Percentiles rank a stretch among this genome's conserved stretches.
Evolutionary conservation across 1,284 basidiomycete genomes (phyloP).

Genomic region (Meripilus lineatus): DNA sequence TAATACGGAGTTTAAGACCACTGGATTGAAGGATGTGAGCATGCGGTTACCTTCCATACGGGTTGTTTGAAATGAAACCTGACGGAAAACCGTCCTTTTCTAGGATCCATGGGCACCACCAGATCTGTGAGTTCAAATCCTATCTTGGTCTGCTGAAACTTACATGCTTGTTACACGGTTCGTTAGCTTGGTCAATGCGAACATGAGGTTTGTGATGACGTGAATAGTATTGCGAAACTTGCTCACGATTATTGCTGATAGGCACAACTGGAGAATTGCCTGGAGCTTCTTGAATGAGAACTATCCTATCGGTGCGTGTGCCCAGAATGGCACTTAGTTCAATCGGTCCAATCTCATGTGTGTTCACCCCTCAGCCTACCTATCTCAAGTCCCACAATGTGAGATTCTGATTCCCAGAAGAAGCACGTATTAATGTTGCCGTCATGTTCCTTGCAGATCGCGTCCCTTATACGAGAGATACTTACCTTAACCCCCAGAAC

Average conservation of each 20-base stretch:
- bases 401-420: slow-evolving; percentile 8
- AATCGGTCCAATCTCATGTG: not conserved
- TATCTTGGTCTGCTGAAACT: not conserved
- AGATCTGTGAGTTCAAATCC: slow-evolving; percentile 40
- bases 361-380: too few relatives aligned
- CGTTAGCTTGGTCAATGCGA: slow-evolving; percentile 41
- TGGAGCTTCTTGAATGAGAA: slow-evolving; percentile 22
- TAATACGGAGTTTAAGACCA: slow-evolving; percentile 61
- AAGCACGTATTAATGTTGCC: not conserved
- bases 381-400: slow-evolving; percentile 32
- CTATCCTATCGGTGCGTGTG: slow-evolving; percentile 19
- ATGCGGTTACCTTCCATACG: not conserved
- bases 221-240: not conserved
- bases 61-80: too few relatives aligned
- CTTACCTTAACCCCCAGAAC: slow-evolving; percentile 59
- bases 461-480: slow-evolving; percentile 57
- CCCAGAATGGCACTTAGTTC: too few relatives aligned
- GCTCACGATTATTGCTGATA: not conserved
- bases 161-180: not conserved
- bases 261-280: slow-evolving; percentile 47
- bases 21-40: slow-evolving; percentile 49
- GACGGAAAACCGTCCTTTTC: not conserved
- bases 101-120: slow-evolving; percentile 59
- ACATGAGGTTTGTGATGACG: slow-evolving; percentile 36
- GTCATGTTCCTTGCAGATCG: slow-evolving; percentile 32